phyloP scores from a whole-genome alignment of 1,284 basidiomycete species.

The Microbotryum intermedium region DNA sequence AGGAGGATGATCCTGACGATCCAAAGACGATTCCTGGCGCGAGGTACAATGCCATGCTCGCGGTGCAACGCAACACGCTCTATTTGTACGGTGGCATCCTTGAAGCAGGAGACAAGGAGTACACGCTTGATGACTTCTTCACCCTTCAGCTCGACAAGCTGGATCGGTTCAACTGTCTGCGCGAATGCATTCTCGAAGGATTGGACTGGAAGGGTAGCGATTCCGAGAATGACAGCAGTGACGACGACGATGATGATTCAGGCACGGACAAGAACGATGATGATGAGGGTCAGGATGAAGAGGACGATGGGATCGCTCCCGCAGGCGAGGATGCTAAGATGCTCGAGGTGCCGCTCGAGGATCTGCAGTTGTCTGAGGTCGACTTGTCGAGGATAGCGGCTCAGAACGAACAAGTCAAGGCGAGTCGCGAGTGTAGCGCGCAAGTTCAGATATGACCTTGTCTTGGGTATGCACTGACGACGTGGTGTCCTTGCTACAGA shows the following conservation, averaged over 20 bases:
- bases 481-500: background rate
- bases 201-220: slow-evolving; percentile 20
- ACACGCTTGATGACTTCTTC: slow-evolving; percentile 77
- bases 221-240: slow-evolving; percentile 43
- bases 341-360: slow-evolving; percentile 35
- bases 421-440: background rate
- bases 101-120: slow-evolving; percentile 69
- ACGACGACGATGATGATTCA: slow-evolving; percentile 32
- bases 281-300: slow-evolving; percentile 40
- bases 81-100: slow-evolving; percentile 88
- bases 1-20: slow-evolving; percentile 57
- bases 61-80: slow-evolving; percentile 72
- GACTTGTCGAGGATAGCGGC: slow-evolving; percentile 34
- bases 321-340: slow-evolving; percentile 44
- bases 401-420: slow-evolving; percentile 35
- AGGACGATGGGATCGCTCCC: slow-evolving; percentile 49
- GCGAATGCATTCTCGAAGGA: slow-evolving; percentile 54
- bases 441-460: background rate
- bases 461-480: background rate
- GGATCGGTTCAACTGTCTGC: slow-evolving; percentile 63
- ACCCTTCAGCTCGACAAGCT: slow-evolving; percentile 68
- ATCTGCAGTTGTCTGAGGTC: slow-evolving; percentile 22
- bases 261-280: slow-evolving; percentile 46
- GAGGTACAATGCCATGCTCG: slow-evolving; percentile 87
- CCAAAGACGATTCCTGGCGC: slow-evolving; percentile 63